Conservation (phyloP, 768 basidiomycete species). For the Phlebiopsis gigantea region DNA sequence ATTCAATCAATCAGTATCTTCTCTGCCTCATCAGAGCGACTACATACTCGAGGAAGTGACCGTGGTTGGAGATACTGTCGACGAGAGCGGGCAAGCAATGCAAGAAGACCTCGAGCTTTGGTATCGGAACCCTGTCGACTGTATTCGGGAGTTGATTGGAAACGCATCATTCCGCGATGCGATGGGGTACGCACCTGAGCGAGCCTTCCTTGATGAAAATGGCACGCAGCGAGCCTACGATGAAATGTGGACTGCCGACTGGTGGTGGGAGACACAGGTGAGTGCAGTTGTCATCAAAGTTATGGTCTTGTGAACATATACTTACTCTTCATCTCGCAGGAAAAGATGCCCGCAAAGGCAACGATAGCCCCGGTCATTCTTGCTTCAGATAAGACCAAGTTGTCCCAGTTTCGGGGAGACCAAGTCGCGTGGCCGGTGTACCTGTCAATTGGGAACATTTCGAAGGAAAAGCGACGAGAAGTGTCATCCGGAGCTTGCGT, state of each 20-base stretch:
- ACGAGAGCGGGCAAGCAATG: constrained; percentile 15
- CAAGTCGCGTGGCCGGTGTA: constrained; percentile 27
- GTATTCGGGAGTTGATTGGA: constrained; percentile 15
- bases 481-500: constrained; percentile 13
- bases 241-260: constrained; percentile 27
- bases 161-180: constrained; percentile 7
- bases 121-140: constrained; percentile 28
- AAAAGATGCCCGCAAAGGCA: constrained; percentile 19
- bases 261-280: constrained; percentile 51
- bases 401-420: constrained; percentile 18
- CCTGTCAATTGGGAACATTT: constrained; percentile 23
- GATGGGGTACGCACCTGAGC: constrained; percentile 9
- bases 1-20: constrained; percentile 18
- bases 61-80: background rate
- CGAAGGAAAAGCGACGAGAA: constrained; percentile 17
- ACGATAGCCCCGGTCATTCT: constrained; percentile 28
- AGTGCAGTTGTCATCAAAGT: no score
- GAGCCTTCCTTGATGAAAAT: background rate
- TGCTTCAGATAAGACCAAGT: constrained; percentile 27
- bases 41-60: constrained; percentile 20
- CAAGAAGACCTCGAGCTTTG: constrained; percentile 26
- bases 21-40: constrained; percentile 9
- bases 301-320: background rate
- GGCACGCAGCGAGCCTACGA: constrained; percentile 4
- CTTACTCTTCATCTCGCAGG: constrained; percentile 2